Percentiles rank a stretch among this genome's conserved stretches.
phyloP scores from a whole-genome alignment of 176 grass and related monocot genomes.

The sorghum (Sorghum bicolor) region DNA sequence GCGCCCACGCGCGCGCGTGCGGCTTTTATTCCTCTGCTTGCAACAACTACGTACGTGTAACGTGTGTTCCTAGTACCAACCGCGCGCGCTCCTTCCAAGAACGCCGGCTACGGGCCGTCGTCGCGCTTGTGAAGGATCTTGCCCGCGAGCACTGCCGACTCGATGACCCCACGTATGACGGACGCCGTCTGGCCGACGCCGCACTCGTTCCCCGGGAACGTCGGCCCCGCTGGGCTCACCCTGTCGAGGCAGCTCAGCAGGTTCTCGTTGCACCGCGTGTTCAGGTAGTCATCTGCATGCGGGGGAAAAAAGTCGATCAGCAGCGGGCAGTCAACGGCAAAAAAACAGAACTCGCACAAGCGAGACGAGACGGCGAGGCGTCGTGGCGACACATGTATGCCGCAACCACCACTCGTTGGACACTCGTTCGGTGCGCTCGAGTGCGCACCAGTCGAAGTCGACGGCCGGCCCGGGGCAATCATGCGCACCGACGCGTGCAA shows the following conservation, averaged over 20 bases:
- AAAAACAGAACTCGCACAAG: background rate
- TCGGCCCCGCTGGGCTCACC: slow-evolving; percentile 49
- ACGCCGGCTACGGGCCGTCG: slow-evolving; percentile 28
- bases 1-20: background rate
- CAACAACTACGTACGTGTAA: background rate
- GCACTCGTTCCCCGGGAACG: slow-evolving; percentile 79
- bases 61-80: background rate
- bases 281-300: slow-evolving; percentile 97
- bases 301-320: background rate
- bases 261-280: slow-evolving; percentile 72
- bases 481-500: slow-evolving; percentile 17
- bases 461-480: background rate
- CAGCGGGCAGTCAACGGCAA: background rate
- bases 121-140: slow-evolving; percentile 77
- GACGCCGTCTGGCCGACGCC: slow-evolving; percentile 41
- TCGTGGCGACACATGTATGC: slow-evolving; percentile 13
- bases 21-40: slow-evolving; percentile 1
- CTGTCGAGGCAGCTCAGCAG: slow-evolving; percentile 56
- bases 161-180: slow-evolving; percentile 62
- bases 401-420: background rate
- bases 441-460: background rate
- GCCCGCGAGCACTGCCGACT: slow-evolving; percentile 79
- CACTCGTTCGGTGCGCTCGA: background rate
- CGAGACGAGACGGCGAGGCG: background rate
- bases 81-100: background rate